phyloP scores from a whole-genome alignment of 352 stramenopile species.

The Phytophthora pini region DNA sequence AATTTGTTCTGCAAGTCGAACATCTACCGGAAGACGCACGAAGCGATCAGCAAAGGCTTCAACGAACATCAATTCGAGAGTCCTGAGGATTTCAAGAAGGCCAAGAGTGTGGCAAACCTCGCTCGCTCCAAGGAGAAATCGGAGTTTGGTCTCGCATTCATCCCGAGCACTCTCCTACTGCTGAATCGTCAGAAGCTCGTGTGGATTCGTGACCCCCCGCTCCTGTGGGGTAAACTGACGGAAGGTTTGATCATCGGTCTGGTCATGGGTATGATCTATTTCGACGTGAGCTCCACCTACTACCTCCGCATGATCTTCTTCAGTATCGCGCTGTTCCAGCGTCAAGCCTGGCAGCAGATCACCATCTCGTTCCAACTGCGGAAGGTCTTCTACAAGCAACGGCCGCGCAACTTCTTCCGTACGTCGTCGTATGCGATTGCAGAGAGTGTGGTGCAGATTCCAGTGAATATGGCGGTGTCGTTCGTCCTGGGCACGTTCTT shows the following conservation, averaged over 20 bases:
- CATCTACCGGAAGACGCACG: constrained; percentile 55
- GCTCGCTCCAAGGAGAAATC: constrained; percentile 51
- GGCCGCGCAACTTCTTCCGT: constrained; percentile 84
- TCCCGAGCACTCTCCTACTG: constrained; percentile 37
- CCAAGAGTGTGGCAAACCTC: constrained; percentile 47
- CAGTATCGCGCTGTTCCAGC: constrained; percentile 52
- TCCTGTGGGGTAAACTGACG: constrained; percentile 50
- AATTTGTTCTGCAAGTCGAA: constrained; percentile 57
- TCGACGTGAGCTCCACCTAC: constrained; percentile 45
- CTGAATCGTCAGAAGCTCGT: constrained; percentile 54
- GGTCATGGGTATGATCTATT: constrained; percentile 70
- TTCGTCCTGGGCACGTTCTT: constrained; percentile 80
- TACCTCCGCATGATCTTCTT: constrained; percentile 73
- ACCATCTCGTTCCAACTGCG: constrained; percentile 76
- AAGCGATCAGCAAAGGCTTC: constrained; percentile 42
- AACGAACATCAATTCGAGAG: constrained; percentile 62
- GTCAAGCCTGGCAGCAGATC: constrained; percentile 67
- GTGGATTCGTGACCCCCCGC: constrained; percentile 49
- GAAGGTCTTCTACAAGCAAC: constrained; percentile 89
- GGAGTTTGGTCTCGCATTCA: constrained; percentile 47
- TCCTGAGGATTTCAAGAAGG: constrained; percentile 54
- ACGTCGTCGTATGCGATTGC: constrained; percentile 76
- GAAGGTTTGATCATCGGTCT: constrained; percentile 72
- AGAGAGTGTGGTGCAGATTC: constrained; percentile 49
- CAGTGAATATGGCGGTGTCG: constrained; percentile 64